Base-by-base conservation (phyloP, 2,329 filamentous ascomycete species). In the Cytospora paraplurivora region DNA sequence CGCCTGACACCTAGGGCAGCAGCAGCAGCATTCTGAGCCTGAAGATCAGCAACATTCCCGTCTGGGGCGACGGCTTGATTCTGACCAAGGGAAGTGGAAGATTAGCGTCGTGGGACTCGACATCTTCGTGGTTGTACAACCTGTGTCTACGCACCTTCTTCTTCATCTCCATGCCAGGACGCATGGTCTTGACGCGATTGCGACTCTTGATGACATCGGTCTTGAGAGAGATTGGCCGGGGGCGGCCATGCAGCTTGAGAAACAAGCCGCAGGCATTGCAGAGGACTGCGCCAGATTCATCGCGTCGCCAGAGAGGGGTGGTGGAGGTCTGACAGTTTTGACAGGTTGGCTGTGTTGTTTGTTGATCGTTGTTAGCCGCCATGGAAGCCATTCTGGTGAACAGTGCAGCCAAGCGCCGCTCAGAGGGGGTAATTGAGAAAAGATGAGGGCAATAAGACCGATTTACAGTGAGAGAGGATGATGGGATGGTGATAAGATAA, bases 121-220 rank as follows among this genome's bases (percentile, higher is more conserved):
- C 49, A 53, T 51, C 33, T 54, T 65, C 51, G 59, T 59, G 37
- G 34, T 44, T 61, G 52, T 59, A 54, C 41, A 57, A 56, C 62
- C 56, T 13, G 57, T 41, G 62, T 50, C 62, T 56, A 73, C 78
- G 72, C 79, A 92, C 92, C 88, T 96, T 96, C 78, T 93, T 88
- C 77, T 88, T 93, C 72, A 92, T 90, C 54, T 88, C 87, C 67
- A 91, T 85, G 71, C 93, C 91, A 10, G 90, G 86, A 60, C 86
- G 85, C 76, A 87, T 85, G 34, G 93, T 95, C 83, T 98, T 98
- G 71, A 98, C 94, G 68, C 95, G 88, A 79, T 99, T 99, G 72
- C 95, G 92, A 81, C 93, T 97, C 83, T 99, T 99, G 81, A 99
- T 99, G 70, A 98, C 94, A 81, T 99, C 95, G 56, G 95, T 98